Evolutionary conservation across 371 early-diverging fungal species (phyloP).

Genomic region (Mycotypha africana): DNA sequence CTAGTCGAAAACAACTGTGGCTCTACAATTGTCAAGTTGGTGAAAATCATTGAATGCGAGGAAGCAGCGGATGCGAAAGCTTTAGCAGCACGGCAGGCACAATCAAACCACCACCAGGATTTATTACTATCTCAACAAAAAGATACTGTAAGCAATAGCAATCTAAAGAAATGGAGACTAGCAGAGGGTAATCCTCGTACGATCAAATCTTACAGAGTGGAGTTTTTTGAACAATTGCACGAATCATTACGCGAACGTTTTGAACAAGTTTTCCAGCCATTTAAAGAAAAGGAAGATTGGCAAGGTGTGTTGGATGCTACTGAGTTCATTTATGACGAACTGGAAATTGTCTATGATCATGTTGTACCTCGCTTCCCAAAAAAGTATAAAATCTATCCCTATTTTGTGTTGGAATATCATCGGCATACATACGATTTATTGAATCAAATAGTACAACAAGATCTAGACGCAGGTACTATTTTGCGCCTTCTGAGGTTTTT

Average conservation of each 20-base stretch:
- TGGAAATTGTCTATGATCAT: conserved; percentile 82
- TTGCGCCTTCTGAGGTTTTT: conserved; percentile 83
- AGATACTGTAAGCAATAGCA: neutral
- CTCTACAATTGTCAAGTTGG: conserved; percentile 72
- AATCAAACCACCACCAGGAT: conserved; percentile 52
- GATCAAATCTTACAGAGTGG: conserved; percentile 70
- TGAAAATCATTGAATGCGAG: conserved; percentile 90
- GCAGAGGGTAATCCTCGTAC: conserved; percentile 56
- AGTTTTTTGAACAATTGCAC: conserved; percentile 72
- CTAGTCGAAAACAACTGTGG: conserved; percentile 66
- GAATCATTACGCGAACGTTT: conserved; percentile 65
- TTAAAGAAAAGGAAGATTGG: conserved; percentile 43
- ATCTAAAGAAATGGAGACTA: conserved; percentile 48
- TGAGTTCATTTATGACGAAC: conserved; percentile 83
- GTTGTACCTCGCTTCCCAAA: conserved; percentile 86
- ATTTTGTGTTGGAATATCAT: conserved; percentile 92
- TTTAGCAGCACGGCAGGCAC: conserved; percentile 51
- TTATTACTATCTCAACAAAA: too few species aligned
- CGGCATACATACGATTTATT: conserved; percentile 76
- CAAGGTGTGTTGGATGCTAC: conserved; percentile 59
- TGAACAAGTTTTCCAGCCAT: conserved; percentile 44
- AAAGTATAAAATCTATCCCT: conserved; percentile 87
- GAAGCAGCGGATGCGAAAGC: conserved; percentile 82
- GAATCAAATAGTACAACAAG: conserved; percentile 67
- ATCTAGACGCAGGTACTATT: conserved; percentile 75